These are phyloP conservation scores for Backusella westeae DNA, from an alignment of 192 early-diverging fungal genomes.

Conservation along the genomic window DNA sequence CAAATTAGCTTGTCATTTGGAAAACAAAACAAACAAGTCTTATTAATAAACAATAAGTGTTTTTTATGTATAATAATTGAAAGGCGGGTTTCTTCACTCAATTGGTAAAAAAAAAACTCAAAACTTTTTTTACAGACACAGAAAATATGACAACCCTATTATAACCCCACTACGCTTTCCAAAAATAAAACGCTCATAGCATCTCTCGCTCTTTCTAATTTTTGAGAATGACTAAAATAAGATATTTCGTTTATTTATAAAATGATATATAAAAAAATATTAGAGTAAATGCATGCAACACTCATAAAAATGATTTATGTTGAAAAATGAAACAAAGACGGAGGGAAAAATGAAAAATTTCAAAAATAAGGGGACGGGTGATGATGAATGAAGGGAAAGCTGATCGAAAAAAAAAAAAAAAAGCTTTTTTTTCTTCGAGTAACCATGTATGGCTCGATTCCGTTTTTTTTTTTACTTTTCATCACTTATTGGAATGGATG, in stretches of 20 bases:
- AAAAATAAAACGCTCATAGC: not conserved
- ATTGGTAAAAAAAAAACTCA: not conserved
- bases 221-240: not conserved
- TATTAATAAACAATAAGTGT: not conserved
- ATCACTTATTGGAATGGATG: conserved; percentile 7
- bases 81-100: not conserved
- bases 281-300: not conserved
- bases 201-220: not conserved
- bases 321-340: not conserved
- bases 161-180: not conserved
- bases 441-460: too few species aligned
- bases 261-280: not conserved
- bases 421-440: not conserved
- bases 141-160: too few species aligned
- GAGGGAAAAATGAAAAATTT: not conserved
- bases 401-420: not conserved
- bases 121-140: too few species aligned
- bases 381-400: not conserved
- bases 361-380: not conserved
- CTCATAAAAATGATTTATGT: not conserved
- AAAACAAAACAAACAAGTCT: not conserved
- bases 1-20: not conserved
- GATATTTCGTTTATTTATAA: not conserved
- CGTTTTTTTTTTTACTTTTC: not conserved
- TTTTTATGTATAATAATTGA: not conserved